These are phyloP conservation scores for Diaporthe destruens DNA, from an alignment of 2,329 filamentous ascomycete genomes.

Conservation along the genomic window DNA sequence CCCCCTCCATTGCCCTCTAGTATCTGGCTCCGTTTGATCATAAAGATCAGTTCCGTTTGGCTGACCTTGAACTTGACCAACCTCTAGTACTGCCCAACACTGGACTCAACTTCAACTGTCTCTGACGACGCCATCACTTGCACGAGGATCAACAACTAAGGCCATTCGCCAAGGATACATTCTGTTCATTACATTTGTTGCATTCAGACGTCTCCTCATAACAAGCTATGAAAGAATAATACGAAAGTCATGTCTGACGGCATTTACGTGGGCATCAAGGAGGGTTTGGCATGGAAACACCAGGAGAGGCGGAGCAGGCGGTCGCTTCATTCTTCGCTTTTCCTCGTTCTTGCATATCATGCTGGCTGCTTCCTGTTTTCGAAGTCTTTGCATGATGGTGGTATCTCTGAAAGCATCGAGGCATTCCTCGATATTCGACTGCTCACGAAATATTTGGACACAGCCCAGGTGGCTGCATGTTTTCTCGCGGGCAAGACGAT, in stretches of 20 bases:
- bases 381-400: neutral
- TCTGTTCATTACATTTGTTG: neutral
- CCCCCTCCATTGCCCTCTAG: no score
- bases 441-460: neutral
- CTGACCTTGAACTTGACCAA: neutral
- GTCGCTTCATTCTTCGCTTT: neutral
- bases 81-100: slow-evolving; percentile 3
- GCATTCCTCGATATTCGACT: neutral
- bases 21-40: no score
- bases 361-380: neutral
- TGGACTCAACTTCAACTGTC: neutral
- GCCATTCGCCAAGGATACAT: neutral
- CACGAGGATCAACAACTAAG: neutral
- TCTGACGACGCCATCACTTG: neutral
- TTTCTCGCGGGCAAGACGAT: neutral
- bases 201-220: neutral
- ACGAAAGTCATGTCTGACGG: neutral
- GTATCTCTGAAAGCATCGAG: neutral
- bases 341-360: neutral
- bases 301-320: neutral
- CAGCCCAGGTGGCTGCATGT: neutral
- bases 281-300: neutral
- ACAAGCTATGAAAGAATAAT: no score
- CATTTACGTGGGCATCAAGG: neutral
- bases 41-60: neutral